Evolutionary conservation across 2,329 filamentous ascomycete species (phyloP).

Genomic region (Fusarium odoratissimum): DNA sequence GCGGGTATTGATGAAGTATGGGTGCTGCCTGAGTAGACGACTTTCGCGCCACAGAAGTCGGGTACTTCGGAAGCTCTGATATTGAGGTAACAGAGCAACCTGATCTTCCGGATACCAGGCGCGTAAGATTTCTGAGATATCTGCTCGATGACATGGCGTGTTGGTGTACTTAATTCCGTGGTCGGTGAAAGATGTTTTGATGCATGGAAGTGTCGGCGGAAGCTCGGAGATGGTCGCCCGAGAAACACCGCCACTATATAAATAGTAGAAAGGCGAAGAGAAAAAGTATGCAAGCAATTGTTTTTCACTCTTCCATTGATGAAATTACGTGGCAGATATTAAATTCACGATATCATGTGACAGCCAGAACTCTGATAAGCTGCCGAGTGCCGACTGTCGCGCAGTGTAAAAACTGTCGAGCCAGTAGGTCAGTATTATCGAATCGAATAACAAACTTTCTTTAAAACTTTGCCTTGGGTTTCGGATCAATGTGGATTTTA

Average conservation of each 20-base stretch:
- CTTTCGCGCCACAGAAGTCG: not conserved
- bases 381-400: not conserved
- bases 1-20: not conserved
- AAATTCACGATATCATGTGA: not conserved
- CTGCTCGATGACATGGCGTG: not conserved
- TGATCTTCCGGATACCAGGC: fast-evolving
- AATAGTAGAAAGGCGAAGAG: not conserved
- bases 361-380: not conserved
- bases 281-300: fast-evolving
- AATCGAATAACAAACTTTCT: not conserved
- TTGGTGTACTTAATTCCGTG: fast-evolving
- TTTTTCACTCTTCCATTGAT: not conserved
- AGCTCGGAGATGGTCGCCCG: not conserved
- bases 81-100: fast-evolving
- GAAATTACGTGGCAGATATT: not conserved
- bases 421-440: not conserved
- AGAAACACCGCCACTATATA: not conserved
- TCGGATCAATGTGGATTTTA: too few relatives aligned
- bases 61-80: not conserved
- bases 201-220: not conserved
- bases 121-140: fast-evolving
- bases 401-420: not conserved
- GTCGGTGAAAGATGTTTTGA: not conserved
- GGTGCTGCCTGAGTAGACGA: not conserved
- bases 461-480: too few relatives aligned